These are phyloP conservation scores for Elymus sibiricus DNA, from an alignment of 176 grass and related monocot genomes.

Conservation along the genomic window DNA sequence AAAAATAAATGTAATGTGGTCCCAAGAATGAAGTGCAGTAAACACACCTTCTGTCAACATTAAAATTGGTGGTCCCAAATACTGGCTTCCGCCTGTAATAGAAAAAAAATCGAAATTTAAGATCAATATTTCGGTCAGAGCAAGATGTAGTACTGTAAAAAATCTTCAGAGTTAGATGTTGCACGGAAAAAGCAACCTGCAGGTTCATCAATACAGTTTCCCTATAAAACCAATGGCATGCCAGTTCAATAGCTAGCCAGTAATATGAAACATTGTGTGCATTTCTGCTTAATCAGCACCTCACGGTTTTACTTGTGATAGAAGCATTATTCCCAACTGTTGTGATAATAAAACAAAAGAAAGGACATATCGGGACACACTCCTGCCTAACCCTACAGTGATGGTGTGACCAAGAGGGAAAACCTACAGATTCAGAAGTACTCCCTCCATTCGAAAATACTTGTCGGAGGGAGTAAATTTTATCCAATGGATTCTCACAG, in stretches of 20 bases:
- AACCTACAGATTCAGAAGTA: neutral
- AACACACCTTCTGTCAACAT: neutral
- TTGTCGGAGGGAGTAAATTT: too few species aligned
- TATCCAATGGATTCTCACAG: neutral
- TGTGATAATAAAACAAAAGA: conserved; percentile 3
- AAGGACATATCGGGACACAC: neutral
- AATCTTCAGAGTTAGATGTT: neutral
- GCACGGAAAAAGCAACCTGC: conserved; percentile 8
- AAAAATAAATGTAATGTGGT: neutral
- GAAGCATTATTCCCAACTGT: neutral
- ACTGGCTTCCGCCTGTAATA: neutral
- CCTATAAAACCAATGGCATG: neutral
- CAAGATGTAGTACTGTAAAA: neutral
- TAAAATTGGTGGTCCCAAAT: neutral
- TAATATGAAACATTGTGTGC: neutral
- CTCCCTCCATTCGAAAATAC: too few species aligned
- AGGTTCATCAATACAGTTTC: neutral
- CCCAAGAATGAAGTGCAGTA: neutral
- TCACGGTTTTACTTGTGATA: neutral
- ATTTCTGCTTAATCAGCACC: neutral
- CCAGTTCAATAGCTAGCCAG: neutral
- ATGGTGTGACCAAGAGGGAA: neutral
- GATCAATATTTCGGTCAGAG: neutral
- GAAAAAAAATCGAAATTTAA: neutral
- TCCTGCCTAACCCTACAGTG: conserved; percentile 2